phyloP scores from a whole-genome alignment of 495 filamentous ascomycete species.

The Cairneyella variabilis region DNA sequence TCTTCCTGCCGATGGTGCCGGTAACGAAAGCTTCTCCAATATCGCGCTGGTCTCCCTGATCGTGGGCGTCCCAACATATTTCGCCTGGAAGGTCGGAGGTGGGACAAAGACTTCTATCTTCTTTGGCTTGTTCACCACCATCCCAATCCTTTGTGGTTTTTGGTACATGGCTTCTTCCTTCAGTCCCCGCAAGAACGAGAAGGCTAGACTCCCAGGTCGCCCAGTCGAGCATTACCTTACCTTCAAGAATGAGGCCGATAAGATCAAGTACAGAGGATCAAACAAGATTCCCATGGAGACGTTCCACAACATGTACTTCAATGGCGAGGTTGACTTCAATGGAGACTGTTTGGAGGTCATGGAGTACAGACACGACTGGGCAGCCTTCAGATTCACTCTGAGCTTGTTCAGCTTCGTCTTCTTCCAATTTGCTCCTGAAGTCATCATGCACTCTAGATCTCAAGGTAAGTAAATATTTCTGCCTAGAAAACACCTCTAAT shows the following conservation, averaged over 20 bases:
- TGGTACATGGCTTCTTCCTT: constrained; percentile 65
- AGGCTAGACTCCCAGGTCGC: constrained; percentile 69
- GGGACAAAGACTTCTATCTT: constrained; percentile 70
- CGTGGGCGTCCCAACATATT: constrained; percentile 57
- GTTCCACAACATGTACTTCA: constrained; percentile 88
- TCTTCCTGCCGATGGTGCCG: constrained; percentile 70
- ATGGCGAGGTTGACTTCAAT: constrained; percentile 81
- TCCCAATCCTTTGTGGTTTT: constrained; percentile 68
- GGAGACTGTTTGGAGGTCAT: constrained; percentile 74
- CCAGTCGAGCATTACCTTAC: constrained; percentile 81
- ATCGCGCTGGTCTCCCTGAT: constrained; percentile 54
- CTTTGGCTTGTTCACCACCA: constrained; percentile 57
- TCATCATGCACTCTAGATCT: constrained; percentile 73
- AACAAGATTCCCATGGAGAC: constrained; percentile 83
- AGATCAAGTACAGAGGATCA: constrained; percentile 66
- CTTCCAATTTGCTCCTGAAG: constrained; percentile 67
- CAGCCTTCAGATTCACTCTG: constrained; percentile 73
- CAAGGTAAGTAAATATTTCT: constrained; percentile 49
- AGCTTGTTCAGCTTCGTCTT: constrained; percentile 67
- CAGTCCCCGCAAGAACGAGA: constrained; percentile 74
- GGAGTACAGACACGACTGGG: constrained; percentile 87
- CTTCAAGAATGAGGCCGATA: constrained; percentile 74
- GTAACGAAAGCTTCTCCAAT: constrained; percentile 69
- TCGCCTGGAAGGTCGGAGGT: constrained; percentile 65
- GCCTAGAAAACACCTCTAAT: background rate